phyloP scores from a whole-genome alignment of 139 green algal genomes.

The Dunaliella primolecta region DNA sequence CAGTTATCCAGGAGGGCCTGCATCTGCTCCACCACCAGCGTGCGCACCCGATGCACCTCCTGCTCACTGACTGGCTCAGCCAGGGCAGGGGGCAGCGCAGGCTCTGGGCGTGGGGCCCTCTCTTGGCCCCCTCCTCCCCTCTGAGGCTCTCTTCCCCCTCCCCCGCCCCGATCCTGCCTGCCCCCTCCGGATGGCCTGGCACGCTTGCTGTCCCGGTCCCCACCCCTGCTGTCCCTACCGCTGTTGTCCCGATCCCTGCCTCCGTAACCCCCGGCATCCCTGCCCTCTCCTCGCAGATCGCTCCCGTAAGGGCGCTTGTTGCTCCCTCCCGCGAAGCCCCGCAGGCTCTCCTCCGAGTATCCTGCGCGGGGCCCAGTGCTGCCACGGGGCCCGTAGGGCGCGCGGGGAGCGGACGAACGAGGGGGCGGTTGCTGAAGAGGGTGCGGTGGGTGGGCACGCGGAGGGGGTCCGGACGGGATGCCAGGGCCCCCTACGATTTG shows the following conservation, averaged over 20 bases:
- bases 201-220: no score
- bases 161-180: no score
- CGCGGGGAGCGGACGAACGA: neutral
- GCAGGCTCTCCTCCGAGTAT: neutral
- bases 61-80: neutral
- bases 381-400: neutral
- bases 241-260: no score
- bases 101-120: neutral
- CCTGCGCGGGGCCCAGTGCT: neutral
- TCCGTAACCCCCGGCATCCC: neutral
- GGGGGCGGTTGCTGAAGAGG: no score
- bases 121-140: neutral
- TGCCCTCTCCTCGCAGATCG: neutral
- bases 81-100: neutral
- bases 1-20: neutral
- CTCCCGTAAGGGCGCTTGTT: neutral
- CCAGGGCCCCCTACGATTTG: slow-evolving; percentile 1
- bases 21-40: slow-evolving; percentile 10
- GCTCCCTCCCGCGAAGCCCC: neutral
- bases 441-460: no score
- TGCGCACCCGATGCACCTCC: slow-evolving; percentile 5
- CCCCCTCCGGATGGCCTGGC: no score
- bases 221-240: neutral
- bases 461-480: no score
- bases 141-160: neutral